These are phyloP conservation scores for Cutaneotrichosporon cyanovorans DNA, from an alignment of 1,284 basidiomycete species.

Conservation along the genomic window DNA sequence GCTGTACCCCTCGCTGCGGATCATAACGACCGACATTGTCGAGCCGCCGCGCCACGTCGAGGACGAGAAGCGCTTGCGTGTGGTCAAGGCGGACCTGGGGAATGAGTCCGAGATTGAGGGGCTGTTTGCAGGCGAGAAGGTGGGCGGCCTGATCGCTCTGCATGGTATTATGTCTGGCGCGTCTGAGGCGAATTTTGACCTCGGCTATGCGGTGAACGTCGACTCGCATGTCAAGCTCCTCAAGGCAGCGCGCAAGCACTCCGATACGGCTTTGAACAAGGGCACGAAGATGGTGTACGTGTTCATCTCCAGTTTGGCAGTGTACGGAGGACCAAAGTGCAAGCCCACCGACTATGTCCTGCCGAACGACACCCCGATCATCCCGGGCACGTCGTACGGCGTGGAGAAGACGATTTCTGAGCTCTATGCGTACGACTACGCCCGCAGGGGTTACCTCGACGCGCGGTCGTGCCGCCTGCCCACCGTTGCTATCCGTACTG, in stretches of 20 bases:
- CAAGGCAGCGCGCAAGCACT: constrained; percentile 49
- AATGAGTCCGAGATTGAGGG: constrained; percentile 46
- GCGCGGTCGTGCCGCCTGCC: constrained; percentile 58
- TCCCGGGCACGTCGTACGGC: constrained; percentile 56
- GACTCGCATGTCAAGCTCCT: constrained; percentile 55
- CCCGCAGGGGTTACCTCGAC: constrained; percentile 56
- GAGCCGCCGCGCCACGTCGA: constrained; percentile 49
- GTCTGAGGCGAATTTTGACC: constrained; percentile 57
- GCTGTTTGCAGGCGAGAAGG: constrained; percentile 44
- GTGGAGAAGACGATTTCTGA: constrained; percentile 56
- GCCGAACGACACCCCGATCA: constrained; percentile 50
- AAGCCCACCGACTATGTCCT: constrained; percentile 36
- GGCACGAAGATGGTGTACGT: constrained; percentile 51
- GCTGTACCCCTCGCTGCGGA: constrained; percentile 45
- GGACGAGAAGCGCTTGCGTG: constrained; percentile 35
- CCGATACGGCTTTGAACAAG: constrained; percentile 19
- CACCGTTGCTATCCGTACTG: constrained; percentile 57
- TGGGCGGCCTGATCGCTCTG: constrained; percentile 43
- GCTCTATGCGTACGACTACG: constrained; percentile 58
- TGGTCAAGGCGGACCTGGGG: constrained; percentile 53
- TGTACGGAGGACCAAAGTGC: constrained; percentile 58
- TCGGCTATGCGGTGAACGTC: constrained; percentile 56
- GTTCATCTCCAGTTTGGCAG: constrained; percentile 57
- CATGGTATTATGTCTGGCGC: constrained; percentile 62
- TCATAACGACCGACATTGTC: constrained; percentile 56